Evolutionary conservation across 192 early-diverging fungal species (phyloP), one percentile per base, ranked within the genome.

Genomic region (Haplosporangium gracile): DNA sequence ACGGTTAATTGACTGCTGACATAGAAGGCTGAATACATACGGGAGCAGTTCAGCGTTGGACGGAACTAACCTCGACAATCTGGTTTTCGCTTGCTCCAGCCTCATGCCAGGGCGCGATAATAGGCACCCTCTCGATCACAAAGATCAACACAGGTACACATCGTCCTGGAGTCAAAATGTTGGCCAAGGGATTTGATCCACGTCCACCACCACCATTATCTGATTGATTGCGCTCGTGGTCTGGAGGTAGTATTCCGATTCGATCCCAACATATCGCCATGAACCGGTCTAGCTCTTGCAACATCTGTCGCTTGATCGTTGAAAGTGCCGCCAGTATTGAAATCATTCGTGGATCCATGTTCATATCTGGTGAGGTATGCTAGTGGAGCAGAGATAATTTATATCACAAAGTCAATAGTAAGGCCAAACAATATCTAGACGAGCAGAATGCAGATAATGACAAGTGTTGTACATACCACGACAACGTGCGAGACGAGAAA

Each of bases 251-350:
- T 9, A 85, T 47, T 18, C 83, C 83, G 7, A 85, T 72, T 9
- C 83, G 49, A n/a, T 85, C 83, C 83, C 83, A 85, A n/a, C 83
- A 85, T 26, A 85, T 79, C 3, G 78, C 68, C 83, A 85, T 80
- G 70, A 85, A 85, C 18, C 78, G 74, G 53, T 85, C 83, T 47
- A 85, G 22, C 13, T 85, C 83, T 63, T 85, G 83, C 68, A 77
- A 26, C 42, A 85, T 85, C 47, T 85, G 83, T 24, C 75, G 73
- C 43, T 85, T 85, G 29, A 79, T 72, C 2, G 83, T 80, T 24
- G 78, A 80, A 40, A 85, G 70, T 13, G 83, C 78, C 13, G 55
- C 29, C 4, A 85, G 63, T 6, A 85, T 57, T 10, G 83, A 80
- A 1, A 77, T 73, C 38, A 85, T 80, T 26, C 69, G 47, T 0